Conservation (phyloP, 257 asterid genomes). For the Cinchona pubescens region DNA sequence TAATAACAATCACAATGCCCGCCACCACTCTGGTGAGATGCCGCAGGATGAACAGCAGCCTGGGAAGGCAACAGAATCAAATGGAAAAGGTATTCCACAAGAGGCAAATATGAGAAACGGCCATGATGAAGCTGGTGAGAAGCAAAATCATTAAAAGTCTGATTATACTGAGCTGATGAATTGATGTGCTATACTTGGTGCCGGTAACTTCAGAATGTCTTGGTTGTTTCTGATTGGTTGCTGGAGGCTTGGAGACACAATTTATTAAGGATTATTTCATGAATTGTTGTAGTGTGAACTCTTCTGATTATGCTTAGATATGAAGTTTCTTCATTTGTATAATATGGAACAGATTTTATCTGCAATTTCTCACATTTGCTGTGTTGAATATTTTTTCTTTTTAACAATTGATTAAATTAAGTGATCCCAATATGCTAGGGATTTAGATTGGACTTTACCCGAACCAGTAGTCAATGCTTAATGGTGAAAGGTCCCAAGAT, state of each 20-base stretch:
- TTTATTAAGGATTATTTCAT: background rate
- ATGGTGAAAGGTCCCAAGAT: no score
- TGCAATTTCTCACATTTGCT: background rate
- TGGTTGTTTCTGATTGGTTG: background rate
- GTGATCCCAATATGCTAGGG: background rate
- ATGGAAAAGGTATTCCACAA: slow-evolving; percentile 6
- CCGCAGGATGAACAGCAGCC: background rate
- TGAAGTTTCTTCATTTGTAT: background rate
- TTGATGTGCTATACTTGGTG: background rate
- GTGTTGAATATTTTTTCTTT: background rate
- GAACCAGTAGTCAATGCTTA: no score
- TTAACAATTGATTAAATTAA: background rate
- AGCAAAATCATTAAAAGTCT: background rate
- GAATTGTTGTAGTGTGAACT: background rate
- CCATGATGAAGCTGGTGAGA: background rate
- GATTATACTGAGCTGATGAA: background rate
- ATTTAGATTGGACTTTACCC: background rate
- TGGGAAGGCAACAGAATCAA: slow-evolving; percentile 6
- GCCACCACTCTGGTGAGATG: slow-evolving; percentile 1
- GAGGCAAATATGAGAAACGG: background rate
- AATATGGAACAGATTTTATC: background rate
- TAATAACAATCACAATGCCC: background rate
- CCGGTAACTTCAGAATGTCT: background rate
- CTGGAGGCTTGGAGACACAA: background rate
- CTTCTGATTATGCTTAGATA: background rate